phyloP scores from a whole-genome alignment of 305 asterid genomes.

The Fraxinus greggii region DNA sequence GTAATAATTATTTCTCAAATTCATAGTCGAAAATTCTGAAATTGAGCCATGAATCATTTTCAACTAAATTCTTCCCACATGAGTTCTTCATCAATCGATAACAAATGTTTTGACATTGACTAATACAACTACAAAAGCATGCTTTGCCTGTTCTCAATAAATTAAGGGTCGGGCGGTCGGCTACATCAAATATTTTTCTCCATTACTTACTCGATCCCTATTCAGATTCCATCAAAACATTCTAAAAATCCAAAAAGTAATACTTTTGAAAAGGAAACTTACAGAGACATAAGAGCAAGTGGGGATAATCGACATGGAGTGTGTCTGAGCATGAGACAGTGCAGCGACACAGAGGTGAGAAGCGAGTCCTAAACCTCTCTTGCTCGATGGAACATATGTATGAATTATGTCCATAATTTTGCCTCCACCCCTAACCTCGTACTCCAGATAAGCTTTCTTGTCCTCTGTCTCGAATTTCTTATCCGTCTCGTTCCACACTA shows the following conservation, averaged over 20 bases:
- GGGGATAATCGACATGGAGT: constrained; percentile 58
- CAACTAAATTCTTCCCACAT: background rate
- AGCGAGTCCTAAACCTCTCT: constrained; percentile 88
- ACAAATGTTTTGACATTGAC: background rate
- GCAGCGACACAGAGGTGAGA: constrained; percentile 78
- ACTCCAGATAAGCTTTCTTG: constrained; percentile 67
- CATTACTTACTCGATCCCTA: background rate
- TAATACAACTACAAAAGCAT: background rate
- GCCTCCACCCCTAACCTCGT: constrained; percentile 35
- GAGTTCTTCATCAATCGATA: background rate
- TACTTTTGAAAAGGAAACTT: constrained; percentile 21
- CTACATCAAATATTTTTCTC: background rate
- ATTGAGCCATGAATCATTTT: background rate
- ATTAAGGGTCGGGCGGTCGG: background rate
- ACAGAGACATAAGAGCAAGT: constrained; percentile 90
- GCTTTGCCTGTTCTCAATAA: background rate
- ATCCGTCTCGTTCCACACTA: constrained; percentile 62
- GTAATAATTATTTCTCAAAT: background rate
- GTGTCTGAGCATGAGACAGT: constrained; percentile 62
- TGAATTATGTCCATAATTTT: constrained; percentile 70
- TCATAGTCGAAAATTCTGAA: background rate
- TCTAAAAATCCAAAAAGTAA: background rate
- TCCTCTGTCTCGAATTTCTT: constrained; percentile 70
- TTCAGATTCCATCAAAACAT: background rate
- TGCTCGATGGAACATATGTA: constrained; percentile 74